A percentile compares a stretch with the other conserved stretches of the same genome.
Evolutionary conservation across 768 basidiomycete genomes (phyloP).

Genomic region (Leccinum olivaceopallidum): DNA sequence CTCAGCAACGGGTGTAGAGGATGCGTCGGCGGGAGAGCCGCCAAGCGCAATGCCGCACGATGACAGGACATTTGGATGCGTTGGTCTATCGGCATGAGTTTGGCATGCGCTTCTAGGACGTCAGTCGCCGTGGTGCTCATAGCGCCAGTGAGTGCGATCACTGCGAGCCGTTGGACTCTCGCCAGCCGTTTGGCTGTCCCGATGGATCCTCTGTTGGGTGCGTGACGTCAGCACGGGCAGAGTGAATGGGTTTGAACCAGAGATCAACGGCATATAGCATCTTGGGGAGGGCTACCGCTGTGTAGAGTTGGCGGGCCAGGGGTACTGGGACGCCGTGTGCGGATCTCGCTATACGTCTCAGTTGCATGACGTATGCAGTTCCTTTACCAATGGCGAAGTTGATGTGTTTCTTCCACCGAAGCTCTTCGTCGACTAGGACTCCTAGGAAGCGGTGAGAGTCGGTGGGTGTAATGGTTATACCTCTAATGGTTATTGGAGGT

Average conservation of each 20-base stretch:
- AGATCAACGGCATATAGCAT: not conserved
- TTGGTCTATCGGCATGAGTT: too few relatives aligned
- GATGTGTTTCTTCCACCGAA: not conserved
- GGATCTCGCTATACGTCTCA: not conserved
- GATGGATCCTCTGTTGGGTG: not conserved
- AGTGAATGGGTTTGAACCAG: not conserved
- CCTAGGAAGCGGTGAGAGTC: not conserved
- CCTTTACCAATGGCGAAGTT: not conserved
- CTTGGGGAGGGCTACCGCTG: not conserved
- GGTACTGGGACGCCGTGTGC: not conserved
- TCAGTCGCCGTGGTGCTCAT: too few relatives aligned
- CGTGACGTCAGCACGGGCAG: fast-evolving
- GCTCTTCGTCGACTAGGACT: not conserved
- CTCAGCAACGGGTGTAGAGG: too few relatives aligned
- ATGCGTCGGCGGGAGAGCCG: too few relatives aligned
- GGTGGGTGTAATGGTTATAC: not conserved
- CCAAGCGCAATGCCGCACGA: too few relatives aligned
- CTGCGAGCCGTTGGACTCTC: not conserved
- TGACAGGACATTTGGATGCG: too few relatives aligned
- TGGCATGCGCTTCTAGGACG: too few relatives aligned
- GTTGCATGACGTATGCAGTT: not conserved
- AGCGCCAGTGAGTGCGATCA: too few relatives aligned
- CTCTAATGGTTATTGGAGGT: not conserved
- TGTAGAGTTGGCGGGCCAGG: not conserved
- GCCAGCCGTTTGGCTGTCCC: not conserved